Evolutionary conservation across 306 rosid species (phyloP), one percentile per base, ranked within the genome.

Genomic region (Adenanthera pavonina): DNA sequence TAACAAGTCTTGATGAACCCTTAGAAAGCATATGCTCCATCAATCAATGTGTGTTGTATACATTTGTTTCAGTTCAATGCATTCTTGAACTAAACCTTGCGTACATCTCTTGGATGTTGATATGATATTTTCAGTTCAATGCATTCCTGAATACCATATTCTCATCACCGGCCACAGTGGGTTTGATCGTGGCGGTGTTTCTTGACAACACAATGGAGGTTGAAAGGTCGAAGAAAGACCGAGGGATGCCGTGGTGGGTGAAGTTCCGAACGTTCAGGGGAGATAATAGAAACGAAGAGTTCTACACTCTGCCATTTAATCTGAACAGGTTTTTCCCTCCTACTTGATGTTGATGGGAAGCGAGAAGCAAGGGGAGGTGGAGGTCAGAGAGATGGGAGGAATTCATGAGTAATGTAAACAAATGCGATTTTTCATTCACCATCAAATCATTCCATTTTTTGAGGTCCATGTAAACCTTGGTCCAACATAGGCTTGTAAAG

Each of bases 211-310:
- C 99, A 6, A 49, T 91, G 41, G 97, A 95, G 68, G 98, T 95
- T 0, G 94, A 95, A 43, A 93, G 89, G 19, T 91, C 98, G 0
- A 93, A 92, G 90, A 95, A 90, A 75, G 99, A 95, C 66, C 78
- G 98, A 46, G 99, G 99, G 25, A 95, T 95, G 99, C 98, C 99
- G 4, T 95, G 99, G 98, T 95, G 99, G 99, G 91, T 89, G 38
- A 95, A 93, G 90, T 95, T 95, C 85, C 86, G 98, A 86, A 87
- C 96, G 1, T 95, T 95, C 30, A 84, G 91, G 87, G 99, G 99
- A 81, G 99, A 95, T 72, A 95, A 91, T 64, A 89, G 98, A 85
- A 95, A 95, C 17, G 99, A 95, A 89, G 99, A 93, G 78, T 95
- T 95, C 86, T 95, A 95, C 59, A 93, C 92, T 20, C 78, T 95